Percentiles rank a stretch among this genome's conserved stretches.
Evolutionary conservation across 345 rosid genomes (phyloP).

Genomic region (Arabidopsis thaliana): DNA sequence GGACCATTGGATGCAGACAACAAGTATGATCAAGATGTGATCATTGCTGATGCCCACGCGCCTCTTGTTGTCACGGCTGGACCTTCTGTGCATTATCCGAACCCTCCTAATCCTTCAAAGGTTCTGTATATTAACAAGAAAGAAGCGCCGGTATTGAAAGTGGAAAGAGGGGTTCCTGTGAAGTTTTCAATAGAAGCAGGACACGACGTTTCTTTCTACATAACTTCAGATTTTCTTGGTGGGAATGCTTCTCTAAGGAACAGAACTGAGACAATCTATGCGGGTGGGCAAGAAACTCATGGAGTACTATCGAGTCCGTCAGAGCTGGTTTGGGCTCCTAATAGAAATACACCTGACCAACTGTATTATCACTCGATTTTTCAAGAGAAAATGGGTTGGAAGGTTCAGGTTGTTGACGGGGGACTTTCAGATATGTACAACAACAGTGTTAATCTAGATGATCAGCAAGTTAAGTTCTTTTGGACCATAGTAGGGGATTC

Average conservation of each 20-base stretch:
- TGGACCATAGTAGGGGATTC: constrained; percentile 77
- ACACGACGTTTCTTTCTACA: constrained; percentile 50
- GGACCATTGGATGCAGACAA: constrained; percentile 48
- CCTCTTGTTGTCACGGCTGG: constrained; percentile 50
- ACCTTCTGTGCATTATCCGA: constrained; percentile 49
- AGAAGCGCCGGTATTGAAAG: constrained; percentile 50
- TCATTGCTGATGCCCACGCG: constrained; percentile 46
- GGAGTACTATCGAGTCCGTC: constrained; percentile 79
- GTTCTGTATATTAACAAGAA: constrained; percentile 50
- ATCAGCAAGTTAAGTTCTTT: constrained; percentile 95
- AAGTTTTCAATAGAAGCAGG: constrained; percentile 49
- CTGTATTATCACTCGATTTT: constrained; percentile 86
- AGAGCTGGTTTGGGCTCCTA: constrained; percentile 84
- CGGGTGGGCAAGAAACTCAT: constrained; percentile 89
- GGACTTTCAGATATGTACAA: constrained; percentile 95
- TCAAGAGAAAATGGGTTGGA: constrained; percentile 97
- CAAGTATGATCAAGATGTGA: constrained; percentile 47
- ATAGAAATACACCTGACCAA: constrained; percentile 90
- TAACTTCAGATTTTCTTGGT: constrained; percentile 88
- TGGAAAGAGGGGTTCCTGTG: constrained; percentile 52
- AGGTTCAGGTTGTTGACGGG: constrained; percentile 93
- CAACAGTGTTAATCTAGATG: constrained; percentile 84
- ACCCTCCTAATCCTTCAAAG: constrained; percentile 48
- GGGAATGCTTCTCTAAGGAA: constrained; percentile 92
- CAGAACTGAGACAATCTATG: constrained; percentile 72